Evolutionary conservation across 192 early-diverging fungal genomes (phyloP), one percentile per base, ranked within the genome.

Genomic region (Neocallimastix lanati): DNA sequence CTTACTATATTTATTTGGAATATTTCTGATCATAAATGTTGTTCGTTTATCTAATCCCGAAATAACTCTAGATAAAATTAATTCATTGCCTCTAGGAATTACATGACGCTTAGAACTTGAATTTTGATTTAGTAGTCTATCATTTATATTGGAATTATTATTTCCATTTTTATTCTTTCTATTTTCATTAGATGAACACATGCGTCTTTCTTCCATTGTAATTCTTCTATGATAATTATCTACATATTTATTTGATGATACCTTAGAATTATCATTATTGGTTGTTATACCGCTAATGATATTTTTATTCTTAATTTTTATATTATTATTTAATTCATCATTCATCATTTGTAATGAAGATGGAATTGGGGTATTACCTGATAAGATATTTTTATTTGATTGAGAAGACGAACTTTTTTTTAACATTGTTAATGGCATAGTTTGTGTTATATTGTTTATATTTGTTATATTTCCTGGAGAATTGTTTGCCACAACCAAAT

Each of bases 1-100:
- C 80, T 50, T 83, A 92, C 91, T 91, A 80, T 93, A 93, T 81
- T 94, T 94, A 83, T 95, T 95, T 15, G 94, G 94, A 78, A 95
- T 93, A 81, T 94, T 94, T 37, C 93, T 85, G 76, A 95, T 92
- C 94, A 95, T 95, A 80, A 93, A 92, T 0, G 94, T 94, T 0
- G 93, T 94, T 12, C 94, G 86, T 28, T 81, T 87, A 78, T 95
- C 93, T n/a, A 67, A 67, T n/a, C 50, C 50, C n/a, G 50, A 67
- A 67, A 67, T 67, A n/a, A 67, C 50, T 67, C 25, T 67, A 0
- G 50, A 67, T 67, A 67, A 67, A n/a, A 67, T 67, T 67, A 67
- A n/a, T 67, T 67, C 50, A 67, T 67, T 67, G n/a, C 50, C 50
- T n/a, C 50, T 67, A 1, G 50, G 50, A 67, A 67, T 67, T n/a